phyloP scores from a whole-genome alignment of 1,284 basidiomycete species.

The Coniferiporia sulphurascens region DNA sequence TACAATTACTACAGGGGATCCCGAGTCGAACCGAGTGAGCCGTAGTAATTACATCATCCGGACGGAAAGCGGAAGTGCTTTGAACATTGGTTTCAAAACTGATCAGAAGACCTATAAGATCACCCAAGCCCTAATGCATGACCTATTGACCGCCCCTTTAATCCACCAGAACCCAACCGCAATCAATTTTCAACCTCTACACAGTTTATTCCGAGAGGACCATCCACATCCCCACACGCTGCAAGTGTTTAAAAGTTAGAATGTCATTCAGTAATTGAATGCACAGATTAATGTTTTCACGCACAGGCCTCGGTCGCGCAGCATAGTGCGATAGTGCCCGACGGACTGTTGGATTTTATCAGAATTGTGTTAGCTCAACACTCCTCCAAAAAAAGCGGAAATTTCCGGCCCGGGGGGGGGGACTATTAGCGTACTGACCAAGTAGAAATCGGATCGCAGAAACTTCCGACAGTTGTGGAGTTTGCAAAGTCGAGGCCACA shows the following conservation, averaged over 20 bases:
- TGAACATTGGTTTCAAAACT: too few species aligned
- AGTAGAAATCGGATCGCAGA: neutral
- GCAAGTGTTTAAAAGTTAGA: neutral
- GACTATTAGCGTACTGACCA: neutral
- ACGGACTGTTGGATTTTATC: neutral
- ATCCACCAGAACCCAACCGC: neutral
- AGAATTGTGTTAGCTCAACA: too few species aligned
- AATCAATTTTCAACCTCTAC: neutral
- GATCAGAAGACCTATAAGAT: too few species aligned
- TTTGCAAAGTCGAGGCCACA: neutral
- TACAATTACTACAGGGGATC: too few species aligned
- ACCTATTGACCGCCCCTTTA: too few species aligned
- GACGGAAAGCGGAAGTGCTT: too few species aligned
- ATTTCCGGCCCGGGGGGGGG: too few species aligned
- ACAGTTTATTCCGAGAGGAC: slow-evolving; percentile 1
- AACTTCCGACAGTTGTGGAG: neutral
- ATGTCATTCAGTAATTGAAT: neutral
- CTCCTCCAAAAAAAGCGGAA: too few species aligned
- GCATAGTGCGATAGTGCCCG: neutral
- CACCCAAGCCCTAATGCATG: too few species aligned
- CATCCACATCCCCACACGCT: neutral
- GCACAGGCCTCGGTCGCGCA: neutral
- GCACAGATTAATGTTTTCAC: neutral
- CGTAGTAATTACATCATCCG: too few species aligned
- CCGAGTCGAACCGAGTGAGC: too few species aligned